A percentile compares a stretch with the other conserved stretches of the same genome.
These are phyloP conservation scores for Ascoidea rubescens DNA, from an alignment of 805 yeast species.

Conservation along the genomic window DNA sequence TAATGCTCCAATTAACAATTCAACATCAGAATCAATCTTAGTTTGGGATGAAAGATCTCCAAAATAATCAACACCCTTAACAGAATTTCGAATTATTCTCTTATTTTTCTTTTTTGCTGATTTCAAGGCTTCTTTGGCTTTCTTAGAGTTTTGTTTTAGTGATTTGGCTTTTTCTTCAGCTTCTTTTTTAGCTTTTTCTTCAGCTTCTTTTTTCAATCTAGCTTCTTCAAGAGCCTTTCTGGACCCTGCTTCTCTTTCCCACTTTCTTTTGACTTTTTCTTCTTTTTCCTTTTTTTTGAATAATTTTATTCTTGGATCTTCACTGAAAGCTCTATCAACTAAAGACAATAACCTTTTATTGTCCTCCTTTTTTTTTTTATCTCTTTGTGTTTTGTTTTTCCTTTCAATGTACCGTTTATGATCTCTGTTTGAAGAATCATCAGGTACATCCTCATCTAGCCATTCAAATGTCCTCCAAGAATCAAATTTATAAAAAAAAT, in stretches of 20 bases:
- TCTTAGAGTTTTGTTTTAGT: constrained; percentile 70
- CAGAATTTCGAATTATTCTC: constrained; percentile 71
- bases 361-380: constrained; percentile 96
- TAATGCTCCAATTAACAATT: constrained; percentile 60
- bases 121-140: constrained; percentile 89
- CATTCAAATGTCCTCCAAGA: constrained; percentile 98
- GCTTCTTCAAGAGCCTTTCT: constrained; percentile 94
- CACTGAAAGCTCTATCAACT: constrained; percentile 76
- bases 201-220: constrained; percentile 75
- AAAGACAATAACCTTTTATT: constrained; percentile 76
- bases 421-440: constrained; percentile 97
- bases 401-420: constrained; percentile 97
- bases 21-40: constrained; percentile 67
- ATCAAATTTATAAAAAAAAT: constrained; percentile 86
- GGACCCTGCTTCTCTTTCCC: constrained; percentile 97
- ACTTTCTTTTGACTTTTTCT: constrained; percentile 87
- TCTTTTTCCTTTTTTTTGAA: constrained; percentile 91
- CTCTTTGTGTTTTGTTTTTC: constrained; percentile 92
- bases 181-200: constrained; percentile 66
- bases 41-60: constrained; percentile 62
- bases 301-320: constrained; percentile 88
- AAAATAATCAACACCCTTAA: constrained; percentile 74
- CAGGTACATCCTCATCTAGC: constrained; percentile 98
- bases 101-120: constrained; percentile 90
- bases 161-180: constrained; percentile 58